These are phyloP conservation scores for Fraxinus sp. DNA, from an alignment of 305 asterid species.

Conservation along the genomic window DNA sequence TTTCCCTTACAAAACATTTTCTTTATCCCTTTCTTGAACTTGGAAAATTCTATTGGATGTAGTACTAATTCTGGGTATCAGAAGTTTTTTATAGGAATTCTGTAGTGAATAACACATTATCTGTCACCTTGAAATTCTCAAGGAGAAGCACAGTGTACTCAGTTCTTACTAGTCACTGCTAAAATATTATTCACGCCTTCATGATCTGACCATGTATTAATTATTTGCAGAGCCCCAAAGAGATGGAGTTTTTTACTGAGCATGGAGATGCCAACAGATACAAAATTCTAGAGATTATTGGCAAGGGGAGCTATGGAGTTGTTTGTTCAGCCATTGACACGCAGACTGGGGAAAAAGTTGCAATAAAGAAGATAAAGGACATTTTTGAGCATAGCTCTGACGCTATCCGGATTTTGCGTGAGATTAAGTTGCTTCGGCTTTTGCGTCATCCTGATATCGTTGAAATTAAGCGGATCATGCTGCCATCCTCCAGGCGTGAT, in stretches of 20 bases:
- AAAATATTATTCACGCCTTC: background rate
- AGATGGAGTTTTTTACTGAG: slow-evolving; percentile 47
- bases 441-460: slow-evolving; percentile 54
- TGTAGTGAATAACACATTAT: background rate
- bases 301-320: slow-evolving; percentile 57
- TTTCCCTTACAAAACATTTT: background rate
- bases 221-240: slow-evolving; percentile 11
- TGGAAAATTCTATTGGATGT: background rate
- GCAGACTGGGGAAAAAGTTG: slow-evolving; percentile 54
- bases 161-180: background rate
- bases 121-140: background rate
- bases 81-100: background rate
- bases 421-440: slow-evolving; percentile 51
- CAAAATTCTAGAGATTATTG: slow-evolving; percentile 47
- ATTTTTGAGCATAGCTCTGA: slow-evolving; percentile 55
- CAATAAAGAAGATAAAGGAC: slow-evolving; percentile 54
- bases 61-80: background rate
- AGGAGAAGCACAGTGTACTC: background rate
- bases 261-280: slow-evolving; percentile 54
- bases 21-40: background rate
- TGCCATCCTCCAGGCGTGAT: slow-evolving; percentile 54
- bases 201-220: background rate
- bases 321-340: slow-evolving; percentile 49
- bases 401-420: slow-evolving; percentile 53
- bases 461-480: slow-evolving; percentile 51